These are phyloP conservation scores for Gamarada debralockiae DNA, from an alignment of 495 filamentous ascomycete species.

Conservation along the genomic window DNA sequence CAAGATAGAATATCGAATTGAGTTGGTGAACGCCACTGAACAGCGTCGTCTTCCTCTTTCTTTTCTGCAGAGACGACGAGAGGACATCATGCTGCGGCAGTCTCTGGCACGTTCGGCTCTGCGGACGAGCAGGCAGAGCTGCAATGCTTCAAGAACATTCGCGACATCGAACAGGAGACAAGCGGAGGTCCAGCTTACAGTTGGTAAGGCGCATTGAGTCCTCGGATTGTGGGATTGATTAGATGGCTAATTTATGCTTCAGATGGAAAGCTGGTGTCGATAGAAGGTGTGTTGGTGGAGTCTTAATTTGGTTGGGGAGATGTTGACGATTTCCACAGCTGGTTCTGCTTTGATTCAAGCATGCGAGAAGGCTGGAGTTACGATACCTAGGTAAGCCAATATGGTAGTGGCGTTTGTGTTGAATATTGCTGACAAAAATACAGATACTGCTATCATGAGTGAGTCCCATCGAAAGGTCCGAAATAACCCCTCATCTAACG, in stretches of 20 bases:
- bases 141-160: conserved; percentile 67
- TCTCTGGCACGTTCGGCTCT: conserved; percentile 81
- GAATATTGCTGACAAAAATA: conserved; percentile 36
- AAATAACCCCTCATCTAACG: conserved; percentile 19
- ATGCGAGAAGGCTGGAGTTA: conserved; percentile 93
- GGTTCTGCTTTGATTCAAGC: conserved; percentile 97
- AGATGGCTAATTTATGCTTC: conserved; percentile 21
- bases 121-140: conserved; percentile 66
- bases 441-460: conserved; percentile 99
- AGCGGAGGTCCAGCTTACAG: conserved; percentile 91
- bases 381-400: conserved; percentile 69
- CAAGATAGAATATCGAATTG: background rate
- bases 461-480: conserved; percentile 31
- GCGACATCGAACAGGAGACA: conserved; percentile 64
- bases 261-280: conserved; percentile 95
- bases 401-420: background rate
- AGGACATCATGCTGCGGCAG: conserved; percentile 80
- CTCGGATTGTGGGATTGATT: background rate
- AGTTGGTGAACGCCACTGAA: conserved; percentile 20
- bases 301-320: conserved; percentile 18
- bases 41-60: conserved; percentile 27
- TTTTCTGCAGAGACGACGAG: conserved; percentile 35
- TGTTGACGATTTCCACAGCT: conserved; percentile 43
- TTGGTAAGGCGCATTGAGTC: conserved; percentile 57
- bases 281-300: conserved; percentile 66